Base-by-base conservation (phyloP, 2,329 filamentous ascomycete species). In the Paramyrothecium roridum region DNA sequence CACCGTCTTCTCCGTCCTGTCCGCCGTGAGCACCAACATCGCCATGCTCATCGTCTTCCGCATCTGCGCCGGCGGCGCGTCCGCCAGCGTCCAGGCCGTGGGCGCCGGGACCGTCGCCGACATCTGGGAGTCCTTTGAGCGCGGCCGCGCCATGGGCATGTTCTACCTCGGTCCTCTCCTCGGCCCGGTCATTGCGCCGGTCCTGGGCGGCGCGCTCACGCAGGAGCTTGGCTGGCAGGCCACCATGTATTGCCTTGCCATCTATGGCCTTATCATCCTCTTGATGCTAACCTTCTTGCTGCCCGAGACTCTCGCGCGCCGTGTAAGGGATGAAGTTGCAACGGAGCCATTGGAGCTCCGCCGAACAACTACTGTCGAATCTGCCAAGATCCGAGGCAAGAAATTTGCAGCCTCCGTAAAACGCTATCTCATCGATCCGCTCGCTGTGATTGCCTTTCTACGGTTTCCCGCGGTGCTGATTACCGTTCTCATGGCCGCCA, bases 51-150 rank as follows among this genome's bases (percentile, higher is more conserved):
- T 93, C 62, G 80, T 89, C 43, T 89, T 93, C 79, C 84, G 91
- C 16, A 74, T 92, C 59, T 75, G 92, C 7, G 81, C 83, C 47
- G 91, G 91, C 43, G 91, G 90, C 20, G 89, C 90, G 3, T 85
- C 90, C 0, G 90, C 90, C 2, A 90, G 87, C 2, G 90, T 93
- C 0, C 90, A 93, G 68, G 88, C 90, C 8, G 90, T 95, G 8
- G 90, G 91, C 4, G 90, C 90, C 2, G 91, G 91, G 7, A 93
- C 90, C 3, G 90, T 95, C 56, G 86, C 90, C 48, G 90, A 95
- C 67, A 79, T 93, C 13, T 96, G 90, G 87, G 87, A 91, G 59
- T 72, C 85, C 0, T 79, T 76, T 50, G 87, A 93, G 68, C 78
- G 91, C 51, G 91, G 91, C 3, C 77, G 76, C 17, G 90, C 90